Evolutionary conservation across 129 eudicot genomes (phyloP).

Genomic region (Flaveria linearis): DNA sequence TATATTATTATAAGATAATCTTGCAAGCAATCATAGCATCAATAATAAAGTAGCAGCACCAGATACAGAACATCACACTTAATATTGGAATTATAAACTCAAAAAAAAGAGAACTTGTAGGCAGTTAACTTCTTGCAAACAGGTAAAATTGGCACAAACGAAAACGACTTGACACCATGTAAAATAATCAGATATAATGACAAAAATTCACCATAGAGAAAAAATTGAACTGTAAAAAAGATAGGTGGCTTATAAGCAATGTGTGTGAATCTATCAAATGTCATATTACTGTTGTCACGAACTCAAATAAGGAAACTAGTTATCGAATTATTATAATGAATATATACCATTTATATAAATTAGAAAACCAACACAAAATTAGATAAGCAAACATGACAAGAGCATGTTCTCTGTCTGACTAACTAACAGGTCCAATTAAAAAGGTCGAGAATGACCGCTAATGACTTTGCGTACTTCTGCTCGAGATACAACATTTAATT

Average conservation of each 20-base stretch:
- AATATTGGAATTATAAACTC: neutral
- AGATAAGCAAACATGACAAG: conserved; percentile 24
- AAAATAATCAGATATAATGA: neutral
- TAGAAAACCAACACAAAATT: conserved; percentile 14
- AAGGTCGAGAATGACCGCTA: conserved; percentile 17
- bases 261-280: conserved; percentile 18
- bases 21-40: conserved; percentile 17
- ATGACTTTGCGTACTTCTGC: conserved; percentile 8
- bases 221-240: neutral
- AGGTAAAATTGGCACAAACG: conserved; percentile 6
- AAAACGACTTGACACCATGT: conserved; percentile 20
- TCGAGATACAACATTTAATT: conserved; percentile 5
- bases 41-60: conserved; percentile 5
- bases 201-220: neutral
- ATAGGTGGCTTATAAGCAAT: conserved; percentile 11
- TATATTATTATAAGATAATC: neutral
- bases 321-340: conserved; percentile 20
- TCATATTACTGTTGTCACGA: conserved; percentile 2
- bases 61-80: neutral
- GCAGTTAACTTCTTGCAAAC: conserved; percentile 10
- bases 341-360: conserved; percentile 7
- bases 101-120: neutral
- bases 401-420: conserved; percentile 25
- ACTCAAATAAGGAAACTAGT: conserved; percentile 20
- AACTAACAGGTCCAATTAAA: conserved; percentile 5